phyloP scores from a whole-genome alignment of 805 yeast genomes.

The Wickerhamomyces chambardii region DNA sequence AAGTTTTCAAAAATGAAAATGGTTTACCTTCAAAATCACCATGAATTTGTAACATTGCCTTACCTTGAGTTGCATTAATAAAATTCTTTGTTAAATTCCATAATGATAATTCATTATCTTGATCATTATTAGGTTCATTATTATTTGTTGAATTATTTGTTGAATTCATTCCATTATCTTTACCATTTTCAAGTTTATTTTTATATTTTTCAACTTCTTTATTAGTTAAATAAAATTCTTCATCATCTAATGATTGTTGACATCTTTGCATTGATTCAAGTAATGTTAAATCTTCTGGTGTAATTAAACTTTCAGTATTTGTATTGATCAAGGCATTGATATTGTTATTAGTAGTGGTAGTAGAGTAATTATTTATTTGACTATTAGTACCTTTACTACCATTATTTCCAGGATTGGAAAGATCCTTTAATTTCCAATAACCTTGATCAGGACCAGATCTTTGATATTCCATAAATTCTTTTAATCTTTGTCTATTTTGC shows the following conservation, averaged over 20 bases:
- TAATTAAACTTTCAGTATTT: slow-evolving; percentile 53
- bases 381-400: too few species aligned
- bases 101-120: slow-evolving; percentile 75
- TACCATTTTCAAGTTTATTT: slow-evolving; percentile 30
- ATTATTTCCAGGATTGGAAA: too few species aligned
- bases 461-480: slow-evolving; percentile 97
- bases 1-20: slow-evolving; percentile 77
- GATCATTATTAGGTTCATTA: slow-evolving; percentile 23
- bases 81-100: slow-evolving; percentile 94
- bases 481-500: slow-evolving; percentile 91
- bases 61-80: slow-evolving; percentile 89
- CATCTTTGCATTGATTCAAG: slow-evolving; percentile 92
- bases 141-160: neutral
- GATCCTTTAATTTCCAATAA: slow-evolving; percentile 80
- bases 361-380: too few species aligned
- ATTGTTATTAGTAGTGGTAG: too few species aligned
- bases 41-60: slow-evolving; percentile 90
- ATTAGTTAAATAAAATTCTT: slow-evolving; percentile 36
- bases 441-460: slow-evolving; percentile 93
- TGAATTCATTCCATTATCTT: slow-evolving; percentile 15
- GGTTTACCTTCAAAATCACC: slow-evolving; percentile 95
- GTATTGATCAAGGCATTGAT: neutral
- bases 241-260: slow-evolving; percentile 81
- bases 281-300: slow-evolving; percentile 85
- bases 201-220: slow-evolving; percentile 21